Percentiles rank a stretch among this genome's conserved stretches.
Conservation (phyloP, 129 eudicot species). For the Artemisia argyi region DNA sequence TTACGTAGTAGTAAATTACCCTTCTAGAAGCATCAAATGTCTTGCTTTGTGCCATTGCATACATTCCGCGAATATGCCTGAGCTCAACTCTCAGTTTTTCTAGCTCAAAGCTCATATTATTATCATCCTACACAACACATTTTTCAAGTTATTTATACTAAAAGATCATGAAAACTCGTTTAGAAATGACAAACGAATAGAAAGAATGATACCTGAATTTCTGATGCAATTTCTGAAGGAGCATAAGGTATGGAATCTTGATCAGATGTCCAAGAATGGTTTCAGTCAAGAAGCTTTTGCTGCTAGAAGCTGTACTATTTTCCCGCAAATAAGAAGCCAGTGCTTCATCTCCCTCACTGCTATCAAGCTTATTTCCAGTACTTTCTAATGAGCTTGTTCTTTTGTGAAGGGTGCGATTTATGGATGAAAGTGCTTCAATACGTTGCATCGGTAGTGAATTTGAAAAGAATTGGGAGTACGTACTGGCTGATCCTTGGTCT, state of each 20-base stretch:
- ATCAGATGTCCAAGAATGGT: constrained; percentile 42
- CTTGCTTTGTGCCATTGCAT: constrained; percentile 76
- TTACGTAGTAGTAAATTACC: too few species aligned
- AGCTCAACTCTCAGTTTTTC: constrained; percentile 83
- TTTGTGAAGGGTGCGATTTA: constrained; percentile 49
- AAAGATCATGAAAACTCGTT: background rate
- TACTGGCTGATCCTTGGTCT: constrained; percentile 52
- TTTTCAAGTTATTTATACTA: background rate
- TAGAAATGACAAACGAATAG: background rate
- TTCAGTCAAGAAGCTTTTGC: constrained; percentile 37
- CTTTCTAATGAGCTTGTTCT: constrained; percentile 37
- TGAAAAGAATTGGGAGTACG: constrained; percentile 49
- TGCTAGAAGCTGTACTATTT: constrained; percentile 38
- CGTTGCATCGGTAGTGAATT: constrained; percentile 65
- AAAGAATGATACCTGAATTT: constrained; percentile 48
- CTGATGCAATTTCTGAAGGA: constrained; percentile 43
- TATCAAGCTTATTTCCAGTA: constrained; percentile 23
- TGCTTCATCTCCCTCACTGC: constrained; percentile 37
- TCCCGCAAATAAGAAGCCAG: constrained; percentile 22
- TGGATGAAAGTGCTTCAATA: constrained; percentile 52
- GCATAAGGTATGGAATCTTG: constrained; percentile 49
- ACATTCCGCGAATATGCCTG: constrained; percentile 77
- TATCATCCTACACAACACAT: constrained; percentile 40
- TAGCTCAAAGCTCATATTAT: constrained; percentile 59
- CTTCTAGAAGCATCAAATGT: constrained; percentile 74